Base-by-base conservation (phyloP, 2,329 filamentous ascomycete genomes). In the Hansfordia pulvinata region DNA sequence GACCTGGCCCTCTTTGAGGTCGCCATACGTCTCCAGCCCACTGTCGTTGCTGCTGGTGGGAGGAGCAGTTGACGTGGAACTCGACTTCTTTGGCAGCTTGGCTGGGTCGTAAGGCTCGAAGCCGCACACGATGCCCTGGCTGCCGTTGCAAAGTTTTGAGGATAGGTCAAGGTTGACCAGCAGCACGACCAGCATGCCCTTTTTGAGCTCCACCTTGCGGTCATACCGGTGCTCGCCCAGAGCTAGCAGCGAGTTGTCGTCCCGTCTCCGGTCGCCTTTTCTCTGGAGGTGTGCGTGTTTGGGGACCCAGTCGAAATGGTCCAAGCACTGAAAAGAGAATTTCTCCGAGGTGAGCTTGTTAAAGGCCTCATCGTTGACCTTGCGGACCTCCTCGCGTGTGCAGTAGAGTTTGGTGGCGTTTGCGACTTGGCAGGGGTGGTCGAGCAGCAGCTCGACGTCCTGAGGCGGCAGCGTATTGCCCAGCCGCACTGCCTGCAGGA, bases 401-500 rank as follows among this genome's bases (percentile, higher is more conserved):
- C 58, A 47, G 28, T 56, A 64, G 2, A 69, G 47, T 27, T 50
- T 52, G 4, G 63, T 55, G 0, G 59, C 60, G 19, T 56, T 50
- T 4, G 46, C 37, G 0, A 56, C 56, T 4, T 56, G 42, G 4
- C 52, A 55, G 0, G 47, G 32, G 27, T 65, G 60, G 13, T 64
- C 47, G 29, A 68, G 50, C 0, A 72, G 47, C 0, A 58, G 43
- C 1, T 52, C 27, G 3, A 46, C 46, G 7, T 69, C 62, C 0
- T 33, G 35, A 0, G 20, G 14, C 0, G 44, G 40, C 1, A 69
- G 45, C 0, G 36, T 30, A 8, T 49, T 33, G 2, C 68, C 66
- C 10, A 63, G 49, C 1, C 69, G 56, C 23, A 62, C 62, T 30
- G 62, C 70, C 19, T 72, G 56, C 2, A 77, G 52, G 23, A 74